A percentile compares a stretch with the other conserved stretches of the same genome.
Evolutionary conservation across 805 yeast species (phyloP).

Genomic region (Ogataea paraovalis): DNA sequence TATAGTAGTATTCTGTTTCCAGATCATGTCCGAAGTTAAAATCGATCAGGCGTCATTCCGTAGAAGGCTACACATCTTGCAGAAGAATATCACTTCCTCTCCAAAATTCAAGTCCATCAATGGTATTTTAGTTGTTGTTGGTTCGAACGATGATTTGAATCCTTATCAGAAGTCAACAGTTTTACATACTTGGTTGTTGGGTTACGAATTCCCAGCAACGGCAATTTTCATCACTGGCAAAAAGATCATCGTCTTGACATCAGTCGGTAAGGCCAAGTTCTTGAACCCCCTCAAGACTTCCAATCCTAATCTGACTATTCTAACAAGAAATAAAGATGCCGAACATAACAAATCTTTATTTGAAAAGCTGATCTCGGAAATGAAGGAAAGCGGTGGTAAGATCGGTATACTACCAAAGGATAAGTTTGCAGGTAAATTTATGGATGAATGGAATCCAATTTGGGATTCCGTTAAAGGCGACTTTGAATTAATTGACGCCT

Average conservation of each 20-base stretch:
- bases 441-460: slow-evolving; percentile 68
- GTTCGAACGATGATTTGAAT: slow-evolving; percentile 82
- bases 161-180: slow-evolving; percentile 87
- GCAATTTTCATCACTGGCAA: slow-evolving; percentile 60
- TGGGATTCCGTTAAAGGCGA: slow-evolving; percentile 33
- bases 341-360: slow-evolving; percentile 70
- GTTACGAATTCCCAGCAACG: slow-evolving; percentile 95
- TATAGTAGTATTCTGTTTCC: too few species aligned
- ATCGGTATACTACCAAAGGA: slow-evolving; percentile 77
- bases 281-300: slow-evolving; percentile 52
- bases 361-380: slow-evolving; percentile 46
- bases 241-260: slow-evolving; percentile 64
- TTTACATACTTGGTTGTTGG: slow-evolving; percentile 85
- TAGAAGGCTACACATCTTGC: slow-evolving; percentile 45
- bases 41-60: slow-evolving; percentile 52
- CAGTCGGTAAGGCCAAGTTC: slow-evolving; percentile 81
- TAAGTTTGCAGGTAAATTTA: slow-evolving; percentile 76
- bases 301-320: slow-evolving; percentile 42
- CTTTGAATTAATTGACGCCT: slow-evolving; percentile 48
- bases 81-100: slow-evolving; percentile 29
- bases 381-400: slow-evolving; percentile 38
- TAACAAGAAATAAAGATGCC: slow-evolving; percentile 78
- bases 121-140: slow-evolving; percentile 65
- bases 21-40: slow-evolving; percentile 53
- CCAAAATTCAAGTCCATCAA: slow-evolving; percentile 40